Percentiles rank a stretch among this genome's conserved stretches.
Evolutionary conservation across 345 rosid genomes (phyloP).

Genomic region (Ceriops tagal): DNA sequence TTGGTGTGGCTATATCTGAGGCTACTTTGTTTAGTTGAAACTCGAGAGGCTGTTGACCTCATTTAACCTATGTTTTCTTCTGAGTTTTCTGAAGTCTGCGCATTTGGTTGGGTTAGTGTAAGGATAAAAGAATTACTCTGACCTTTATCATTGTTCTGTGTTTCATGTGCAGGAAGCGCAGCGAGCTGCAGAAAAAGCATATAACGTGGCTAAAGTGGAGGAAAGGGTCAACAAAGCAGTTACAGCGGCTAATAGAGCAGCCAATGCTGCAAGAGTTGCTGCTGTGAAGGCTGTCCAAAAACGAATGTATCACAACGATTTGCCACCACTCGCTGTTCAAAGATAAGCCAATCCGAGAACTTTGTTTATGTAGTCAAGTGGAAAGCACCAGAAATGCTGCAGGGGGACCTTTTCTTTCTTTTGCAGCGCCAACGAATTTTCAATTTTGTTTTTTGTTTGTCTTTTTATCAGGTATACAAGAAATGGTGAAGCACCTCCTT

Average conservation of each 20-base stretch:
- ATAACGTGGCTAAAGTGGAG: slow-evolving; percentile 46
- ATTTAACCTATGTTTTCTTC: slow-evolving; percentile 8
- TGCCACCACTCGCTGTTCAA: slow-evolving; percentile 14
- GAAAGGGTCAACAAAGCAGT: slow-evolving; percentile 66
- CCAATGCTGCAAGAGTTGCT: slow-evolving; percentile 83
- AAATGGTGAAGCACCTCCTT: not conserved
- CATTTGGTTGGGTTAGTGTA: too few species aligned
- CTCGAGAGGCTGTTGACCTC: not conserved
- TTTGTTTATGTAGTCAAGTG: too few species aligned
- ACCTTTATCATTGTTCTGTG: slow-evolving; percentile 4
- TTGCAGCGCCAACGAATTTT: slow-evolving; percentile 1
- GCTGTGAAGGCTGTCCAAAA: slow-evolving; percentile 74
- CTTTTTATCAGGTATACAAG: not conserved
- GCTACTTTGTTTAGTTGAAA: not conserved
- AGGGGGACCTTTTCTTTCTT: not conserved
- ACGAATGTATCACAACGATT: slow-evolving; percentile 38
- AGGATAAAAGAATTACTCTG: too few species aligned
- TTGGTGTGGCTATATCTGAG: too few species aligned
- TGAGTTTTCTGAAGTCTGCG: too few species aligned
- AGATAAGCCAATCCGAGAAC: not conserved
- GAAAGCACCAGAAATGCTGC: not conserved
- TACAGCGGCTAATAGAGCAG: slow-evolving; percentile 69
- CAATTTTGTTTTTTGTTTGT: not conserved
- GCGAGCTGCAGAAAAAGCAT: slow-evolving; percentile 58
- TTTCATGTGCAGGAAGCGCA: slow-evolving; percentile 58